Percentiles rank a stretch among this genome's conserved stretches.
Conservation (phyloP, 768 basidiomycete species). For the Leucocoprinus birnbaumii region DNA sequence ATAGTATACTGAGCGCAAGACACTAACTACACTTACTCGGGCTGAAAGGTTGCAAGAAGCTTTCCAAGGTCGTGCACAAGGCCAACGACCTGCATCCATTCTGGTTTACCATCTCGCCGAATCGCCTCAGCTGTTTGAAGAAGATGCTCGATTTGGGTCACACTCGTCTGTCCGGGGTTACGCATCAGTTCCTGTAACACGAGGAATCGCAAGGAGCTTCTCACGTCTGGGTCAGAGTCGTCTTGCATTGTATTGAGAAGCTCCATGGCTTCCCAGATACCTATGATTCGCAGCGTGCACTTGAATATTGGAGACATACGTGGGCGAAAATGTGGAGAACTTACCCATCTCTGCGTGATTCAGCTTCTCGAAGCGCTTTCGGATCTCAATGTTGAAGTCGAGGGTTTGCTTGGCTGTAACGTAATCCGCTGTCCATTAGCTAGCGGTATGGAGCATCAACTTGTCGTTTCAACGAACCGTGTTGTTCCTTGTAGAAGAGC, state of each 20-base stretch:
- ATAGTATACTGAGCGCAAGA: too few species aligned
- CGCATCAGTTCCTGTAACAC: constrained; percentile 17
- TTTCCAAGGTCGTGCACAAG: constrained; percentile 93
- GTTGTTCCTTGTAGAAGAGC: constrained; percentile 75
- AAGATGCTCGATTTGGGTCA: constrained; percentile 88
- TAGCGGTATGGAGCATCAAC: not conserved
- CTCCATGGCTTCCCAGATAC: constrained; percentile 86
- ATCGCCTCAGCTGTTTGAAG: constrained; percentile 93
- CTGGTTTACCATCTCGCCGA: constrained; percentile 80
- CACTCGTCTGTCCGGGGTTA: constrained; percentile 48
- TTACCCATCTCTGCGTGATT: constrained; percentile 9
- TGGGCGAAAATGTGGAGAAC: too few species aligned
- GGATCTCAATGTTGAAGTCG: constrained; percentile 76
- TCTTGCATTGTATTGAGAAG: constrained; percentile 85
- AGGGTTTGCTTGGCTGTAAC: constrained; percentile 82
- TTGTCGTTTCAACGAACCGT: constrained; percentile 42
- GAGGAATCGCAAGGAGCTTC: constrained; percentile 16
- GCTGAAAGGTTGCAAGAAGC: constrained; percentile 78
- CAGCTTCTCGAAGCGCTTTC: constrained; percentile 23
- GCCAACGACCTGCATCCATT: constrained; percentile 91
- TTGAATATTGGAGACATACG: too few species aligned
- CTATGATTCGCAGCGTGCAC: constrained; percentile 59
- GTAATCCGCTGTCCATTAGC: not conserved
- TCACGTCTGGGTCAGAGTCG: constrained; percentile 87
- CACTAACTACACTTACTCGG: constrained; percentile 36